Evolutionary conservation across 148 eudicot species (phyloP).

Genomic region (Vaccinium vitisidaea): DNA sequence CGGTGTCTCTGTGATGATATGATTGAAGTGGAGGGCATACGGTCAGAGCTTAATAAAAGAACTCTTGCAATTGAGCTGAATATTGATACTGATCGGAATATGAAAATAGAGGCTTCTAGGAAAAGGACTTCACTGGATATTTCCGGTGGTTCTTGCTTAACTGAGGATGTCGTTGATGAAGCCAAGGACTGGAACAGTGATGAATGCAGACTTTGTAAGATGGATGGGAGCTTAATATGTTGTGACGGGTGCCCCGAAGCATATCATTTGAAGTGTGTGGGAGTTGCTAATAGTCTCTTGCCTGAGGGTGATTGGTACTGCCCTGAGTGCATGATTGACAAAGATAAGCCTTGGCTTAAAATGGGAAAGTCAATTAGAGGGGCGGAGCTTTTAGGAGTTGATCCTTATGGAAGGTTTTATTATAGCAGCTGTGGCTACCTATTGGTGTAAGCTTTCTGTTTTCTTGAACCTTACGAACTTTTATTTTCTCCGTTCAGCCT

Average conservation of each 20-base stretch:
- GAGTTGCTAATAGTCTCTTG: conserved; percentile 65
- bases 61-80: conserved; percentile 37
- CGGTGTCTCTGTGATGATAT: conserved; percentile 87
- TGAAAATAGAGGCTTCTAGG: conserved; percentile 32
- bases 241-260: conserved; percentile 99
- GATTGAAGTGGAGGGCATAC: conserved; percentile 64
- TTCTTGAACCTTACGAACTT: background rate
- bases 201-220: conserved; percentile 92
- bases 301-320: conserved; percentile 98
- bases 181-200: conserved; percentile 80
- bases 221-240: conserved; percentile 94
- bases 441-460: conserved; percentile 76
- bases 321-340: conserved; percentile 74
- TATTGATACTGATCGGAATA: conserved; percentile 45
- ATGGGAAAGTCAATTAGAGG: conserved; percentile 69
- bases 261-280: conserved; percentile 85
- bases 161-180: conserved; percentile 53
- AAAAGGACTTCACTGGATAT: conserved; percentile 43
- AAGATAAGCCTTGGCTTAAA: conserved; percentile 44
- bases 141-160: conserved; percentile 39
- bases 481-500: background rate
- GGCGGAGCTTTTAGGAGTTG: conserved; percentile 80
- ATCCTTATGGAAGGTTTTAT: conserved; percentile 72
- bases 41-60: conserved; percentile 74
- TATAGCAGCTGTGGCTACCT: conserved; percentile 80